These are phyloP conservation scores for Xylariaceae sp. DNA, from an alignment of 2,329 filamentous ascomycete species.

Conservation along the genomic window DNA sequence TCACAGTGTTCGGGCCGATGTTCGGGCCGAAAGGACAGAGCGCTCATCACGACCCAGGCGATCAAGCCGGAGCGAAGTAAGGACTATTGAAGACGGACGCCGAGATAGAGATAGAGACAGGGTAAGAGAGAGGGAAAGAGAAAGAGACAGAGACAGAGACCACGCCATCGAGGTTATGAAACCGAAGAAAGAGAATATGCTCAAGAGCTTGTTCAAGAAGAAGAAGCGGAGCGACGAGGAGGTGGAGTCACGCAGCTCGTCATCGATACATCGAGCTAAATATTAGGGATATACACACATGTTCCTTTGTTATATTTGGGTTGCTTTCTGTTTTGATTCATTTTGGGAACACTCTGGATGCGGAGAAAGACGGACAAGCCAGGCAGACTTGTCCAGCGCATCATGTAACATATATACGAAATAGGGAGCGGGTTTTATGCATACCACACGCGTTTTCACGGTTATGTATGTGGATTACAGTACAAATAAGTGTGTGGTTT, in stretches of 20 bases:
- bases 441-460: no score
- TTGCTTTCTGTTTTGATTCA: background rate
- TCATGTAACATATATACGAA: no score
- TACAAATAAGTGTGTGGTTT: no score
- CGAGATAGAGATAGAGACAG: constrained; percentile 21
- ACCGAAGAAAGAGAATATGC: constrained; percentile 48
- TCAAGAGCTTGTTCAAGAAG: constrained; percentile 54
- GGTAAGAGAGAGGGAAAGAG: no score
- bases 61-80: constrained; percentile 24
- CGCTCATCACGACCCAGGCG: constrained; percentile 31
- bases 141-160: constrained; percentile 33
- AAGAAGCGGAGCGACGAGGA: constrained; percentile 41
- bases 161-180: constrained; percentile 37
- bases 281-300: background rate
- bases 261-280: constrained; percentile 3
- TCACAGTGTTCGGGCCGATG: constrained; percentile 35
- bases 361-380: no score
- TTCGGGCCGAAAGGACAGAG: constrained; percentile 35
- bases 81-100: constrained; percentile 35
- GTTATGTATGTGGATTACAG: no score
- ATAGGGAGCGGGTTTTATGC: no score
- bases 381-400: no score
- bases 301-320: background rate
- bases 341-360: background rate
- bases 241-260: constrained; percentile 14